Evolutionary conservation across 805 yeast genomes (phyloP).

Genomic region (Candida orba): DNA sequence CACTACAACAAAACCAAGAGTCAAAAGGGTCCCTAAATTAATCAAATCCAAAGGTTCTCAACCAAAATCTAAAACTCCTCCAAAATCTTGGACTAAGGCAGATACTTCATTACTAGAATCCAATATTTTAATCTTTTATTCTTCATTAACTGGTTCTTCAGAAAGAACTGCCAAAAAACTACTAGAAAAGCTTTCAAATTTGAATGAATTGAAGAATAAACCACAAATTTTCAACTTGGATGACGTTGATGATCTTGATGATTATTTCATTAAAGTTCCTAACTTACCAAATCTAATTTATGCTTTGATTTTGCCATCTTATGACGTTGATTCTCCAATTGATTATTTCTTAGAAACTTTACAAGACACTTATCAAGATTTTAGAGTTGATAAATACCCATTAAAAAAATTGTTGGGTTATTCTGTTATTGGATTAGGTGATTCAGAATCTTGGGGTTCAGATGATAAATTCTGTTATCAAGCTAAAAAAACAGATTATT

Average conservation of each 20-base stretch:
- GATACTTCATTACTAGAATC: slow-evolving; percentile 40
- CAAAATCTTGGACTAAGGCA: slow-evolving; percentile 33
- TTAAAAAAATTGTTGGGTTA: slow-evolving; percentile 64
- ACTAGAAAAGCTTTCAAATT: slow-evolving; percentile 27
- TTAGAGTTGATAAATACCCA: slow-evolving; percentile 80
- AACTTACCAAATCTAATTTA: slow-evolving; percentile 44
- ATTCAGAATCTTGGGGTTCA: slow-evolving; percentile 63
- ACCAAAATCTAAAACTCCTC: slow-evolving; percentile 18
- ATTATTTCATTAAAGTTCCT: slow-evolving; percentile 68
- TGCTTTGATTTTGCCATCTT: slow-evolving; percentile 76
- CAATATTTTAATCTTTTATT: slow-evolving; percentile 63
- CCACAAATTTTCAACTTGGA: slow-evolving; percentile 65
- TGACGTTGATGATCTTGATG: slow-evolving; percentile 78
- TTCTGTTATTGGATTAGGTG: slow-evolving; percentile 84
- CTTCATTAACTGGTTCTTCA: slow-evolving; percentile 81
- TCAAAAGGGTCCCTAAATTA: slow-evolving; percentile 34
- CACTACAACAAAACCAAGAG: slow-evolving; percentile 5
- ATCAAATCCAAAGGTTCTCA: slow-evolving; percentile 32
- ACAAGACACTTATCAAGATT: slow-evolving; percentile 76
- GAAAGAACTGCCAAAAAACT: slow-evolving; percentile 58
- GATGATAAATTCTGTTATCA: slow-evolving; percentile 82
- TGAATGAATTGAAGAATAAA: slow-evolving; percentile 25
- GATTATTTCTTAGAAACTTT: slow-evolving; percentile 80
- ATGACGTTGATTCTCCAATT: slow-evolving; percentile 87
- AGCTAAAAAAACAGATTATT: slow-evolving; percentile 64